Evolutionary conservation across 441 rosid genomes (phyloP).

Genomic region (Pelargonium australe): DNA sequence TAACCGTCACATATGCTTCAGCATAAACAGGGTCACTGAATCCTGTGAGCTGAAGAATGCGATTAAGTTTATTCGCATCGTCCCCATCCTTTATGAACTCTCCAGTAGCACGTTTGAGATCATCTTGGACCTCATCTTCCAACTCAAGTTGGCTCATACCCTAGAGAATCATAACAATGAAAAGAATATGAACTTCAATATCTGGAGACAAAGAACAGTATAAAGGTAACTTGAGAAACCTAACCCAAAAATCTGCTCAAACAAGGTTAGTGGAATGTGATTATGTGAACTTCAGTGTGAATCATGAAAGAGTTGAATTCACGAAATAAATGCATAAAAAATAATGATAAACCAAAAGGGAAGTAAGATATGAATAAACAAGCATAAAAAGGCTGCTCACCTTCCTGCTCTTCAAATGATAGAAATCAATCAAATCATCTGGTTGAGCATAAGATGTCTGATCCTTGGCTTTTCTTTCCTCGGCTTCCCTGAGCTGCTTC

Average conservation of each 20-base stretch:
- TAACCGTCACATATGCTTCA: conserved; percentile 85
- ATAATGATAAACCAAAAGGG: not conserved
- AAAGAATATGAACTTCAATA: conserved; percentile 11
- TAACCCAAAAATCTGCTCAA: too few relatives aligned
- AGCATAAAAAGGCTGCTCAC: conserved; percentile 28
- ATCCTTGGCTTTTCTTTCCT: conserved; percentile 83
- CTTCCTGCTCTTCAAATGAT: conserved; percentile 91
- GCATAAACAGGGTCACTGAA: conserved; percentile 94
- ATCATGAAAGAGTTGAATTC: too few relatives aligned
- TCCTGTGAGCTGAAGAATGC: conserved; percentile 88
- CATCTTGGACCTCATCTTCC: conserved; percentile 95
- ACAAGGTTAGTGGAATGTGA: too few relatives aligned
- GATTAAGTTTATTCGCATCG: conserved; percentile 84
- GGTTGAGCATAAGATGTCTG: conserved; percentile 82
- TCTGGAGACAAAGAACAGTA: not conserved
- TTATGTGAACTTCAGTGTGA: too few relatives aligned
- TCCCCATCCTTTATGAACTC: conserved; percentile 80
- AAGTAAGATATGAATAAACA: not conserved
- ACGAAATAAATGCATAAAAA: not conserved
- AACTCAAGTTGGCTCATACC: conserved; percentile 95
- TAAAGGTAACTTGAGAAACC: too few relatives aligned
- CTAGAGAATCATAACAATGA: conserved; percentile 28
- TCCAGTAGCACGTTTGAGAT: conserved; percentile 90
- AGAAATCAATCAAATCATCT: conserved; percentile 84
- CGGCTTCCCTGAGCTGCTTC: conserved; percentile 69